Conservation (phyloP, 2,329 filamentous ascomycete genomes). For the Parasarocladium wereldwijsianum region DNA sequence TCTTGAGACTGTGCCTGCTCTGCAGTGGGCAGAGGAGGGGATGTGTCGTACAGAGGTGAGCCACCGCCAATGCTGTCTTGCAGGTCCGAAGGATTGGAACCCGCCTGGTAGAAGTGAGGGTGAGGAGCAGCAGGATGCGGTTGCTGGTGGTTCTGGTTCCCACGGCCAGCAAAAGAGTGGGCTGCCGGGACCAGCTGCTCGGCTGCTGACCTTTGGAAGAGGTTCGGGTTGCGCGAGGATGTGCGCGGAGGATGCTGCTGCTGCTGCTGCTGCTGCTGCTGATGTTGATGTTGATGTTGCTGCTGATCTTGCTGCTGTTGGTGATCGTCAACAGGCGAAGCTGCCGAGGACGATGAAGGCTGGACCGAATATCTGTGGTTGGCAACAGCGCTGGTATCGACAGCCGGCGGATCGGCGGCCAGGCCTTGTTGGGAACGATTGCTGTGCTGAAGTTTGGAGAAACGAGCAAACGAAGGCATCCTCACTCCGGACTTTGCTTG, state of each 20-base stretch:
- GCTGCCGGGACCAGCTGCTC: background rate
- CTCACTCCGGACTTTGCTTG: constrained; percentile 7
- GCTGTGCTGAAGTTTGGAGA: constrained; percentile 32
- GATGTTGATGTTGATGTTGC: constrained; percentile 2
- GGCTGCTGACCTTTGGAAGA: background rate
- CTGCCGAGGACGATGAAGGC: constrained; percentile 6
- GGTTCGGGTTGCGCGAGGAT: background rate
- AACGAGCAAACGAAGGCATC: constrained; percentile 39
- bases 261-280: constrained; percentile 1
- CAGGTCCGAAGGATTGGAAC: constrained; percentile 5
- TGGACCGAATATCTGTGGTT: constrained; percentile 7
- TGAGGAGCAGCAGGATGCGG: constrained; percentile 13
- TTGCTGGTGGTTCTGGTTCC: constrained; percentile 8
- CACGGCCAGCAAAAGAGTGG: constrained; percentile 1
- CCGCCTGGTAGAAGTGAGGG: constrained; percentile 4
- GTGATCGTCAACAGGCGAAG: background rate
- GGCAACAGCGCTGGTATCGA: constrained; percentile 10
- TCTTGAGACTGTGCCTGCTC: too few relatives aligned
- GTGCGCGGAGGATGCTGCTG: background rate
- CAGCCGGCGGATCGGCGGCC: constrained; percentile 26
- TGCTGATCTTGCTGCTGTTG: constrained; percentile 8
- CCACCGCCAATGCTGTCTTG: constrained; percentile 4
- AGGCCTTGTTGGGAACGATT: constrained; percentile 43
- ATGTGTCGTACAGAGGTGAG: constrained; percentile 4
- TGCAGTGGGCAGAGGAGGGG: too few relatives aligned